phyloP scores from a whole-genome alignment of 2,329 filamentous ascomycete genomes.

The Phoma herbarum region DNA sequence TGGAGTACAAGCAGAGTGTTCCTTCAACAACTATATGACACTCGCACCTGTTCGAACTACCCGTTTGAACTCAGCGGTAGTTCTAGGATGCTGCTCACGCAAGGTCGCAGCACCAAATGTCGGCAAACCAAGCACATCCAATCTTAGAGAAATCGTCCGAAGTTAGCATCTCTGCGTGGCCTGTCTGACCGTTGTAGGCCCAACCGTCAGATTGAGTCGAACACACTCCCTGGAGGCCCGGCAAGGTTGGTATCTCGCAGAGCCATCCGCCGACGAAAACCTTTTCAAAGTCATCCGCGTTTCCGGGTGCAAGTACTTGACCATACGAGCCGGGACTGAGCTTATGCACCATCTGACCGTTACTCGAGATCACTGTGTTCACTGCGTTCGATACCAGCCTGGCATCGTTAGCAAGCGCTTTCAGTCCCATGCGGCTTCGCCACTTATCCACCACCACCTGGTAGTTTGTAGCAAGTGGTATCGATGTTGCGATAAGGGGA shows the following conservation, averaged over 20 bases:
- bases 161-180: slow-evolving; percentile 45
- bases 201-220: slow-evolving; percentile 34
- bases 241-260: slow-evolving; percentile 42
- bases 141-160: slow-evolving; percentile 39
- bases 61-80: no score
- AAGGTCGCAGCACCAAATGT: slow-evolving; percentile 46
- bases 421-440: slow-evolving; percentile 41
- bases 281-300: slow-evolving; percentile 34
- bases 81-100: slow-evolving; percentile 12
- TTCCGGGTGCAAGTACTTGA: slow-evolving; percentile 43
- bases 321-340: slow-evolving; percentile 39
- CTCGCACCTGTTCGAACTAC: no score
- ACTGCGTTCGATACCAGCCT: slow-evolving; percentile 40
- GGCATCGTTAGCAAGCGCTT: slow-evolving; percentile 24
- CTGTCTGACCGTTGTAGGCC: slow-evolving; percentile 41
- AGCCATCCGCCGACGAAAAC: slow-evolving; percentile 49
- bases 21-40: no score
- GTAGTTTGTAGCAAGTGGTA: slow-evolving; percentile 23
- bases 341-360: slow-evolving; percentile 45
- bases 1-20: no score
- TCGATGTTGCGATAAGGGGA: no score
- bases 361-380: slow-evolving; percentile 32
- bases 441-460: slow-evolving; percentile 38
- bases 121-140: slow-evolving; percentile 33
- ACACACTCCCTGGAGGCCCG: slow-evolving; percentile 40